These are phyloP conservation scores for Lizonia empirigonia DNA, from an alignment of 2,329 filamentous ascomycete genomes.

Conservation along the genomic window DNA sequence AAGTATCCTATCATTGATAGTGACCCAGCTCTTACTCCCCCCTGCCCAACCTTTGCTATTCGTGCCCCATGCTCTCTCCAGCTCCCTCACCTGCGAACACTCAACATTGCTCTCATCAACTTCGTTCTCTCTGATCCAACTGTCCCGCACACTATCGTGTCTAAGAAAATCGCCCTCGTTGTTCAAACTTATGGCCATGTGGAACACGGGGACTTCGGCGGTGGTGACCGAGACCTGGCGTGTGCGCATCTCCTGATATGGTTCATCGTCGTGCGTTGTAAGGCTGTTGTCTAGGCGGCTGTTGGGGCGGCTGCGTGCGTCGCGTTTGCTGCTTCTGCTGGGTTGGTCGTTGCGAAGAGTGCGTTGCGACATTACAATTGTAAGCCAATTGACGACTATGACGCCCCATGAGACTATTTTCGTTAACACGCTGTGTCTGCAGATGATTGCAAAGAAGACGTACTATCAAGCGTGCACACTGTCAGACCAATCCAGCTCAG, in stretches of 20 bases:
- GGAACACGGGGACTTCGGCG: slow-evolving; percentile 5
- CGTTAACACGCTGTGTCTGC: not conserved
- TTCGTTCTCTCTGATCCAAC: slow-evolving; percentile 1
- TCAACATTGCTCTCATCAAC: not conserved
- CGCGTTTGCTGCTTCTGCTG: not conserved
- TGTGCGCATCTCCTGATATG: not conserved
- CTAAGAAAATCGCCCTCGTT: slow-evolving; percentile 10
- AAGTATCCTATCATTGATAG: not conserved
- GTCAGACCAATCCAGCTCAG: slow-evolving; percentile 49
- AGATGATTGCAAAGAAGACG: slow-evolving; percentile 6
- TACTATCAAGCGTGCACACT: slow-evolving; percentile 49
- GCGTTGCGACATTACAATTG: slow-evolving; percentile 24
- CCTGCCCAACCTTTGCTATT: not conserved
- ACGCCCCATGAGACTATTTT: slow-evolving; percentile 35
- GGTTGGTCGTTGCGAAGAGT: not conserved
- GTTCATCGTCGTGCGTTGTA: not conserved
- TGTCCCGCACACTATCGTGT: not conserved
- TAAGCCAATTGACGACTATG: slow-evolving; percentile 40
- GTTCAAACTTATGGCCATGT: slow-evolving; percentile 10
- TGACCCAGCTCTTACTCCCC: slow-evolving; percentile 1
- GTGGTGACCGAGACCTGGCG: slow-evolving; percentile 4
- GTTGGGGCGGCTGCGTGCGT: not conserved
- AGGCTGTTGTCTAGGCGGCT: slow-evolving; percentile 2
- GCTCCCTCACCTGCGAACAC: not conserved
- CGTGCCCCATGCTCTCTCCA: not conserved